These are phyloP conservation scores for Saccharomyces hybrid DNA, from an alignment of 1,139 yeast species.

Conservation along the genomic window DNA sequence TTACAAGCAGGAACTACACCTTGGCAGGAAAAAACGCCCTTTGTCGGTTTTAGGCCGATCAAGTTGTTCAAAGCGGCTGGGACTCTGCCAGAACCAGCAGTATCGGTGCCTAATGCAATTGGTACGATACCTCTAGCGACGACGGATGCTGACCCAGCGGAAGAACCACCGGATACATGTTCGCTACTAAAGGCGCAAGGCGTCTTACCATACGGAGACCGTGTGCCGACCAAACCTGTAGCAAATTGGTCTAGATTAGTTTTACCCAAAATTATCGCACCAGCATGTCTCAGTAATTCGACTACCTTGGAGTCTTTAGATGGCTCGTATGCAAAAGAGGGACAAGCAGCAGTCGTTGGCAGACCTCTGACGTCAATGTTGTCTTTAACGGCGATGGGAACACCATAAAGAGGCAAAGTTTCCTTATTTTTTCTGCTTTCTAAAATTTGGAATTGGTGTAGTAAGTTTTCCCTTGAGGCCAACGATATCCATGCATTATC, in stretches of 20 bases:
- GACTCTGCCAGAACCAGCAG: conserved; percentile 98
- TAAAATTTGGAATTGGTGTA: conserved; percentile 72
- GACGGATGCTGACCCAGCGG: conserved; percentile 93
- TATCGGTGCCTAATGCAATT: conserved; percentile 84
- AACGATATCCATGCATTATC: conserved; percentile 92
- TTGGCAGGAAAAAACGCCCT: conserved; percentile 72
- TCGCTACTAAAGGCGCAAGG: conserved; percentile 65
- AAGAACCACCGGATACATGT: conserved; percentile 90
- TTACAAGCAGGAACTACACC: conserved; percentile 98
- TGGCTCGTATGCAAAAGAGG: conserved; percentile 65
- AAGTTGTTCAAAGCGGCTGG: conserved; percentile 95
- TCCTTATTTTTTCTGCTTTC: conserved; percentile 52
- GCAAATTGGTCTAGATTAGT: conserved; percentile 96
- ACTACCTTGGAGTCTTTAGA: conserved; percentile 69
- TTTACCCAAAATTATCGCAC: conserved; percentile 87
- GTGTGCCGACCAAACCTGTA: conserved; percentile 89
- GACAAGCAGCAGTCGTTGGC: conserved; percentile 92
- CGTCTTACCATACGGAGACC: conserved; percentile 90
- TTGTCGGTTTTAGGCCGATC: conserved; percentile 86
- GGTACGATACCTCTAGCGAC: conserved; percentile 89
- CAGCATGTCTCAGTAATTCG: conserved; percentile 59
- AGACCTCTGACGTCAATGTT: conserved; percentile 82
- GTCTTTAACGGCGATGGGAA: conserved; percentile 90
- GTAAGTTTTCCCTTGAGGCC: conserved; percentile 50
- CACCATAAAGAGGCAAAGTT: conserved; percentile 56